Evolutionary conservation across 441 rosid genomes (phyloP), one percentile per base, ranked within the genome.

Genomic region (Euphorbia celastroides): DNA sequence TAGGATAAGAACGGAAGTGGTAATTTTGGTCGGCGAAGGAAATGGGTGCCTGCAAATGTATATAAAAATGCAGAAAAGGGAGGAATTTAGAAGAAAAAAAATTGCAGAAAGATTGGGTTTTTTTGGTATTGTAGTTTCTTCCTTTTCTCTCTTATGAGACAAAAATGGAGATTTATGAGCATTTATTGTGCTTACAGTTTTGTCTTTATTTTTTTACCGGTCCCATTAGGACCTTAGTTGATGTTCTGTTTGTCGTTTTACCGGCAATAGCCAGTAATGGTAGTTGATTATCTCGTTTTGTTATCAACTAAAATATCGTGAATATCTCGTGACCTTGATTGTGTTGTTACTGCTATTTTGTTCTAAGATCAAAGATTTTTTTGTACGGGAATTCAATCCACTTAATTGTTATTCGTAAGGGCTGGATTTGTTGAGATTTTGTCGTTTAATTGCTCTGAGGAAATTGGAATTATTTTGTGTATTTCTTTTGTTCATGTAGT

Each of bases 201-300:
- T 67, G 74, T 77, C 75, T 64, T 60, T 22, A 19, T 51, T 59
- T 68, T 67, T 73, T 66, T 65, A 71, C 81, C 79, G 75, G 81
- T 82, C 78, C 82, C 77, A 55, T 34, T 2, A 64, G 46, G 61
- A 55, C 57, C 54, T 22, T 41, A 20, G 16, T 5, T 27, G 22
- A 16, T 26, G 36, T 16, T 26, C 13, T 16, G 5, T 17, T 19
- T 32, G 59, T 55, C 51, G 12, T 30, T 41, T 54, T 64, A 82
- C 89, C 72, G 83, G 83, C 74, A 66, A 32, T 51, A 70, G 66
- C 83, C 83, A 77, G 88, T 84, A 63, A 28, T 30, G 65, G 50
- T 50, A 20, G 64, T 74, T 70, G 27, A 55, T 67, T 68, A 74
- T 80, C 61, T 38, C 64, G 52, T 73, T 60, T 23, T 30, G 13